Evolutionary conservation across 108 stramenopile species (phyloP).

Genomic region (Nannochloropsis gaditana): DNA sequence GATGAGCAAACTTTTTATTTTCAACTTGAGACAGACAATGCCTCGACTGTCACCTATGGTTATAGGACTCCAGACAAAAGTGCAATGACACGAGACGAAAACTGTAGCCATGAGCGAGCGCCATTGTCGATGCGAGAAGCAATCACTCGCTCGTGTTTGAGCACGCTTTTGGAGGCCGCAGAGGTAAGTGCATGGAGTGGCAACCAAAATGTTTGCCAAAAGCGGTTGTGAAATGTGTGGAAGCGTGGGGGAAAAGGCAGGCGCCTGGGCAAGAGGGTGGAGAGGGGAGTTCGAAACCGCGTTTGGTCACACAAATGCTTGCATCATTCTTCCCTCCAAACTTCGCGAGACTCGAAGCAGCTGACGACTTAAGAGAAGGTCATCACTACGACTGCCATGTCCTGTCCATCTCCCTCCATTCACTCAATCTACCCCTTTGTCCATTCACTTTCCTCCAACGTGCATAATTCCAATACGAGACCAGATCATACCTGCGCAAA

Average conservation of each 20-base stretch:
- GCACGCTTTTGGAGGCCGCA: not conserved
- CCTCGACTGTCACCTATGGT: no score
- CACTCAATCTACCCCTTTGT: not conserved
- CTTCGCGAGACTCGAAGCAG: no score
- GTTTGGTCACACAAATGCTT: no score
- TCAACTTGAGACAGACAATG: no score
- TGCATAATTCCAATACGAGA: no score
- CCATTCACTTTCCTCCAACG: not conserved
- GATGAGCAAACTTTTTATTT: no score
- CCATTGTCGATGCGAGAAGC: not conserved
- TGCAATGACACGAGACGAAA: no score
- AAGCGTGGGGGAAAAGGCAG: not conserved
- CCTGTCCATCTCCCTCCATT: not conserved
- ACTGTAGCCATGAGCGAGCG: no score
- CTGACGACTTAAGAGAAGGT: no score
- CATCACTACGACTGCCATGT: not conserved
- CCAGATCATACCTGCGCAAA: not conserved
- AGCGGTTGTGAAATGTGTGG: not conserved
- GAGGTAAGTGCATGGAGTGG: not conserved
- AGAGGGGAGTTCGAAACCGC: not conserved
- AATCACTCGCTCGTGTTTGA: not conserved
- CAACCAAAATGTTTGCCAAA: not conserved
- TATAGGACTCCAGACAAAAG: no score
- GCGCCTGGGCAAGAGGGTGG: not conserved
- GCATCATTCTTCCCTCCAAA: no score